Conservation (phyloP, 2,329 filamentous ascomycete species). For the Tetracladium maxilliforme region DNA sequence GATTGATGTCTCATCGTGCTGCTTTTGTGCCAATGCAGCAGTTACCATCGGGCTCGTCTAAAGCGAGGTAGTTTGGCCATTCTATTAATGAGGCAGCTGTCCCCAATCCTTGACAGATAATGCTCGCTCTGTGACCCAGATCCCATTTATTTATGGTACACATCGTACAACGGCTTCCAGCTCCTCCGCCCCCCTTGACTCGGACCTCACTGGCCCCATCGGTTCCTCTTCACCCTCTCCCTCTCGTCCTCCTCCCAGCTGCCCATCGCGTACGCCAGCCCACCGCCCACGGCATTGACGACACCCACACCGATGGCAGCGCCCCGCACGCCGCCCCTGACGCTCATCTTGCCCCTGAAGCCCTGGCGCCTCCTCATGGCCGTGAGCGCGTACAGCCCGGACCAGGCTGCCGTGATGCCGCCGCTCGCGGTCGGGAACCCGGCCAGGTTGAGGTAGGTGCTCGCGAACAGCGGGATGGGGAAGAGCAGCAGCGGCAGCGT, state of each 20-base stretch:
- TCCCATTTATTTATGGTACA: too few species aligned
- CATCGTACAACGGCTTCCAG: too few species aligned
- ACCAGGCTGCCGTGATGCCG: slow-evolving; percentile 49
- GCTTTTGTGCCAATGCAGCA: too few species aligned
- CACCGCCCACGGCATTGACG: slow-evolving; percentile 32
- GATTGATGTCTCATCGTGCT: too few species aligned
- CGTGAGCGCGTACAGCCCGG: slow-evolving; percentile 47
- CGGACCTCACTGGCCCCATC: not conserved
- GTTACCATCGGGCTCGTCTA: too few species aligned
- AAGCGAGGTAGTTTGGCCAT: too few species aligned
- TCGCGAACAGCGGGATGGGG: slow-evolving; percentile 49
- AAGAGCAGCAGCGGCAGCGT: slow-evolving; percentile 52
- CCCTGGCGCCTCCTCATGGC: slow-evolving; percentile 34
- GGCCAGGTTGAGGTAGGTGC: slow-evolving; percentile 48
- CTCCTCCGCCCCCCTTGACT: too few species aligned
- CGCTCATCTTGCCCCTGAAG: slow-evolving; percentile 29
- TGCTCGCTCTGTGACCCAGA: too few species aligned
- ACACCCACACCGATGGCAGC: slow-evolving; percentile 32
- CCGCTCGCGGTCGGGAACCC: slow-evolving; percentile 48
- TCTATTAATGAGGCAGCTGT: too few species aligned
- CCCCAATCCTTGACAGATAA: too few species aligned
- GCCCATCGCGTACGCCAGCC: slow-evolving; percentile 34
- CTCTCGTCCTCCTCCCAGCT: slow-evolving; percentile 17
- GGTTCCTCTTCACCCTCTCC: slow-evolving; percentile 2
- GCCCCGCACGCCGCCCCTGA: slow-evolving; percentile 33